These are phyloP conservation scores for Aschersonia sp. DNA, from an alignment of 2,329 filamentous ascomycete genomes.

Conservation along the genomic window DNA sequence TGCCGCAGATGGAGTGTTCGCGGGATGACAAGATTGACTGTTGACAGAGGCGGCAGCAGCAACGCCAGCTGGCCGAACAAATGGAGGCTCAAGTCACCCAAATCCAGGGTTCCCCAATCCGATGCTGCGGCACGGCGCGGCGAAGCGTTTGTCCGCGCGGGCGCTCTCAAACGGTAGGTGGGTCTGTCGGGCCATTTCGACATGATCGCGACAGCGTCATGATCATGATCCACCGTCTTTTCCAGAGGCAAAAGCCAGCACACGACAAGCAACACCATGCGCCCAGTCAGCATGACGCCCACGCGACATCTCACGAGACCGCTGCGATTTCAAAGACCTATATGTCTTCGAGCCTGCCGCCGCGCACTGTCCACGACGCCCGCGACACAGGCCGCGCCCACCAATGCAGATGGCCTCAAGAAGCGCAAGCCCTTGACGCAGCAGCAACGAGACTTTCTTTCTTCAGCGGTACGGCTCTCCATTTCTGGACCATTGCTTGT, in stretches of 20 bases:
- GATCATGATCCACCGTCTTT: not conserved
- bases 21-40: too few species aligned
- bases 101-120: not conserved
- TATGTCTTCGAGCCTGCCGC: not conserved
- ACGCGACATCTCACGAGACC: not conserved
- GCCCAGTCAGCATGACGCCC: not conserved
- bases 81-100: not conserved
- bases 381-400: not conserved
- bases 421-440: slow-evolving; percentile 48
- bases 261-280: not conserved
- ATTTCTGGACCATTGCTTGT: not conserved
- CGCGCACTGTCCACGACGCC: slow-evolving; percentile 6
- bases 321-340: not conserved
- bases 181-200: not conserved
- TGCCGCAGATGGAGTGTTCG: too few species aligned
- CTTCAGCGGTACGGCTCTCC: slow-evolving; percentile 44
- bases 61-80: not conserved
- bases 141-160: slow-evolving; percentile 5
- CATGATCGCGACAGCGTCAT: not conserved
- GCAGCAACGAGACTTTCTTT: slow-evolving; percentile 60
- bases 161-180: not conserved
- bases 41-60: too few species aligned
- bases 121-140: not conserved
- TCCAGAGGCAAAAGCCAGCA: not conserved
- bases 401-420: slow-evolving; percentile 12